Evolutionary conservation across 2,329 filamentous ascomycete genomes (phyloP), one percentile per base, ranked within the genome.

Genomic region (Hymenoscyphus scutula): DNA sequence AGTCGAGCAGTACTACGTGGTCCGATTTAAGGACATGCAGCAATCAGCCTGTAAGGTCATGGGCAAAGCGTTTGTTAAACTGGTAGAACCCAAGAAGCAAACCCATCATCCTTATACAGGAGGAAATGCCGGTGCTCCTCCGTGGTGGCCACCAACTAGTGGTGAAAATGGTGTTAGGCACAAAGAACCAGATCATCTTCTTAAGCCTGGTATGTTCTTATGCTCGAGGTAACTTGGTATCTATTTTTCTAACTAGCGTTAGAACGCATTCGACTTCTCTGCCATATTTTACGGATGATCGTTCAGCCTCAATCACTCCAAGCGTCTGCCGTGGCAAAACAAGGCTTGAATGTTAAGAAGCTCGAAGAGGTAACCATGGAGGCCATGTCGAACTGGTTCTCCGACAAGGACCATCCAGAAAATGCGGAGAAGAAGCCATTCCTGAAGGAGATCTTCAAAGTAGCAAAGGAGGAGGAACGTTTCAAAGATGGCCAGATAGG

Each of bases 41-140:
- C 89, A 92, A 69, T 82, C 85, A 1, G 84, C 86, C 6, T 89
- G 87, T 76, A 92, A 92, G 74, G 77, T 87, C 29, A 86, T 92
- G 59, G 86, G 86, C 37, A 92, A 92, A 73, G 87, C 84, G 11
- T 92, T 89, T 84, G 86, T 92, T 63, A 91, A 91, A 71, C 81
- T 85, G 1, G 84, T 92, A 1, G 88, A 90, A 69, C 89, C 89
- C 0, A 91, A 89, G 76, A 92, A 92, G 74, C 89, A 91, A 74
- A 88, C 87, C 0, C 88, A 84, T 19, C 86, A 89, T 68, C 89
- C 89, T 0, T 92, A 92, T 70, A 89, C 86, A 1, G 80, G 81
- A n/a, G 83, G 82, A 34, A 82, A 87, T 54, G 81, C 82, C 34
- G 86, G 84, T 67, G 83, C 83, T 1, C 85, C 87, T 0, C 82